phyloP scores from a whole-genome alignment of 108 stramenopile species.

The Cyclotella kingstonii region DNA sequence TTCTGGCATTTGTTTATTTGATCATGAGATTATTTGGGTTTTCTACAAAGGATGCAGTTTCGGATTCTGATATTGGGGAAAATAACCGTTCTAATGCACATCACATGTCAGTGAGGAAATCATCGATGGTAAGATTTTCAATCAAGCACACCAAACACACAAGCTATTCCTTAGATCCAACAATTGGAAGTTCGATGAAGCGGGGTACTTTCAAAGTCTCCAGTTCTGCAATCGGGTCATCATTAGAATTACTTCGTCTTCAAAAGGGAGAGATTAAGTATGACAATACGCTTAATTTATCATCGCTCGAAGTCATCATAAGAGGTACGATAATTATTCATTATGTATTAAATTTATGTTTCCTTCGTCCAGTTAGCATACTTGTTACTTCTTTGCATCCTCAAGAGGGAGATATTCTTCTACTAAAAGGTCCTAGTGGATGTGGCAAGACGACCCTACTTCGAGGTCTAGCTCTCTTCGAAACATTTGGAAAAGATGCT shows the following conservation, averaged over 20 bases:
- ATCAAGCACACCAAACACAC: background rate
- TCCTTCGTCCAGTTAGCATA: background rate
- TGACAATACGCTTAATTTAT: background rate
- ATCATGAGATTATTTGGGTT: background rate
- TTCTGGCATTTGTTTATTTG: background rate
- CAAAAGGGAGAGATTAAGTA: background rate
- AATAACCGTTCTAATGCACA: background rate
- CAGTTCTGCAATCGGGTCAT: no score
- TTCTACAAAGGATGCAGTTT: background rate
- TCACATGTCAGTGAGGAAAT: no score
- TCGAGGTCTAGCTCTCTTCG: constrained; percentile 49
- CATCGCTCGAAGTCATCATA: background rate
- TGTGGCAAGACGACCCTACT: constrained; percentile 67
- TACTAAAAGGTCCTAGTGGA: constrained; percentile 51
- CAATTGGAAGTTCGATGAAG: background rate
- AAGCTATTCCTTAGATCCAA: background rate
- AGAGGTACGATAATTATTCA: background rate
- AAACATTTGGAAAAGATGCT: background rate
- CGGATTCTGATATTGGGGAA: background rate
- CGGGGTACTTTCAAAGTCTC: background rate
- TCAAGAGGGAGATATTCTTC: constrained; percentile 13
- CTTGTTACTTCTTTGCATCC: constrained; percentile 4
- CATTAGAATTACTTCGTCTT: background rate
- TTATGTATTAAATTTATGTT: no score
- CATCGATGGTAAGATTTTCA: background rate